Evolutionary conservation across 2,329 filamentous ascomycete genomes (phyloP), one percentile per base, ranked within the genome.

Genomic region (Ceratocystis harringtonii): DNA sequence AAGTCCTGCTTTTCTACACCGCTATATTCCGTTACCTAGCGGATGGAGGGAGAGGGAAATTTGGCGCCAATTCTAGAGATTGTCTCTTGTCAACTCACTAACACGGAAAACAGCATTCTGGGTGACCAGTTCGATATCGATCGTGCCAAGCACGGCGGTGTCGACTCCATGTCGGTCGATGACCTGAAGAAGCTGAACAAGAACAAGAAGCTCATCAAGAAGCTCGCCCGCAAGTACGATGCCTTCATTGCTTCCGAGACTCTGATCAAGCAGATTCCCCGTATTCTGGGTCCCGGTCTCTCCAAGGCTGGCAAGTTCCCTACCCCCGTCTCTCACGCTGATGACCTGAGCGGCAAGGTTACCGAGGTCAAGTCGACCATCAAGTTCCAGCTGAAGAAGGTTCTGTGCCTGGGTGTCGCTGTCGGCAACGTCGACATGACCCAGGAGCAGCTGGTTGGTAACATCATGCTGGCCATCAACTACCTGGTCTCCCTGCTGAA

Each of bases 151-250:
- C 94, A 99, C 85, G 89, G 91, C 76, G 92, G 91, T 78, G 86
- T 97, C 73, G 94, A 99, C 77, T 91, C 92, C 82, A 97, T 97
- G 94, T 95, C 90, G 75, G 81, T 90, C 72, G 94, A 99, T 75
- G 94, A 99, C 81, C 82, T 99, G 82, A 99, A 99, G 90, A 99
- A 99, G 89, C 90, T 99, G 73, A 99, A 99, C 89, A 99, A 99
- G 90, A 99, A 99, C 90, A 97, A 99, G 90, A 99, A 99, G 89
- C 88, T 97, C 76, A 96, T 99, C 88, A 99, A 99, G 91, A 99
- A 99, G 89, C 89, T 99, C 72, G 94, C 94, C 70, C 91, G 92
- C 87, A 99, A 99, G 85, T 97, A 99, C 87, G 94, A 99, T 80
- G 94, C 94, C 74, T 99, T 99, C 83, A 81, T 99, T 77, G 89